These are phyloP conservation scores for Amniculicola lignicola DNA, from an alignment of 495 filamentous ascomycete genomes.

Conservation along the genomic window DNA sequence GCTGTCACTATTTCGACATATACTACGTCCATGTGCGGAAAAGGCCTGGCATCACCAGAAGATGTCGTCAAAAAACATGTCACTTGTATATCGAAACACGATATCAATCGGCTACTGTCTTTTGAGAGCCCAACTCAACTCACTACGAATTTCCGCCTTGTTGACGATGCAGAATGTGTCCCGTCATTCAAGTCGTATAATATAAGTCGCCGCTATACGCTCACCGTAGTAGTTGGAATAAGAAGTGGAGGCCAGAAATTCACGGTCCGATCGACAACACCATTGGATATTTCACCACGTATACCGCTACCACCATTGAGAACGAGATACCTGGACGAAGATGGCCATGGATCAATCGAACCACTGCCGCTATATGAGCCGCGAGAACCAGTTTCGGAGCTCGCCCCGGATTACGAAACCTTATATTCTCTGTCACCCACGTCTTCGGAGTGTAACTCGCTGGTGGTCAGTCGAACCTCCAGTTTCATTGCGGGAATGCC, in stretches of 20 bases:
- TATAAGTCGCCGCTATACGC: constrained; percentile 17
- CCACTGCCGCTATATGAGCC: constrained; percentile 23
- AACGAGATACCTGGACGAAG: neutral
- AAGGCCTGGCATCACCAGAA: constrained; percentile 10
- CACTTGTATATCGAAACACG: constrained; percentile 18
- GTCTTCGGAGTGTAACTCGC: neutral
- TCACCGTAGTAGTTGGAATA: constrained; percentile 14
- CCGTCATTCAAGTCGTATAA: constrained; percentile 28
- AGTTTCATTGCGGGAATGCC: neutral
- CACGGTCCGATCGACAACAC: constrained; percentile 13
- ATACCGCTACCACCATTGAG: neutral
- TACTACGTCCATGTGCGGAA: constrained; percentile 21
- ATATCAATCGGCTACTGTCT: constrained; percentile 11
- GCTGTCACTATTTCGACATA: constrained; percentile 14
- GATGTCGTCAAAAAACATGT: constrained; percentile 21
- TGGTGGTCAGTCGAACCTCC: neutral
- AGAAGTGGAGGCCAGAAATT: constrained; percentile 11
- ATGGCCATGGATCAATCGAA: constrained; percentile 2
- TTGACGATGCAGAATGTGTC: constrained; percentile 27
- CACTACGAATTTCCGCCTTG: constrained; percentile 26
- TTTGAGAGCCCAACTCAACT: constrained; percentile 9
- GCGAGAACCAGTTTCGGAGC: constrained; percentile 11
- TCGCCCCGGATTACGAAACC: constrained; percentile 24
- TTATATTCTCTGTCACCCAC: constrained; percentile 20
- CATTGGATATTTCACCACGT: constrained; percentile 29